Evolutionary conservation across 345 rosid genomes (phyloP), one percentile per base, ranked within the genome.

Genomic region (Bretschneidera sinensis): DNA sequence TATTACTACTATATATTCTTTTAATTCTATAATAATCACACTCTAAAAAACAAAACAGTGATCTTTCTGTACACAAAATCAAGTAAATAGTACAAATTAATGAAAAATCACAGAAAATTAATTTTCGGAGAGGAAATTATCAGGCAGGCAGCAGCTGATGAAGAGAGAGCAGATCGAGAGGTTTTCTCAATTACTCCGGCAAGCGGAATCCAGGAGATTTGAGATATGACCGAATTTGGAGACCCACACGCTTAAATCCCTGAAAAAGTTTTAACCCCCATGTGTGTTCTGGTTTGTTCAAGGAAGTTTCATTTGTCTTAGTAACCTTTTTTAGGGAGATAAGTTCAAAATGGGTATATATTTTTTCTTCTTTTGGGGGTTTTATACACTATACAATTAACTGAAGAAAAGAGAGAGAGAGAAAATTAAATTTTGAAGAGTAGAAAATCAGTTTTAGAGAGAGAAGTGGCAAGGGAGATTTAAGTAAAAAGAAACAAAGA

Each of bases 371-470:
- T 43, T 67, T 76, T 74, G 62, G 70, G 76, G 57, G 4, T 61
- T 72, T 72, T 86, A 62, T 71, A 71, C 69, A 55, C 43, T 23
- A 69, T 71, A 60, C 70, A 75, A 68, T 78, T 76, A 68, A 57
- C 50, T 39, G 16, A 9, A 39, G 45, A 9, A 2, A 14, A 39
- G 45, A 39, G 4, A 39, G 4, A 56, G 24, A 60, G 70, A 8
- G 55, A 61, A 21, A 71, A 56, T n/a, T n/a, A n/a, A n/a, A n/a
- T n/a, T n/a, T n/a, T n/a, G 31, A 66, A 71, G 59, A 61, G 45
- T 59, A 67, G 63, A 60, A 57, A 71, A 50, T 57, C 66, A 52
- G 66, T 57, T 66, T 70, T 71, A 17, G 59, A 68, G 70, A 76
- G 68, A 74, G 66, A 62, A 49, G 55, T 54, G 68, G 63, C 67